Percentiles rank a stretch among this genome's conserved stretches.
Conservation (phyloP, 1,139 yeast species). For the Candida sanyaensis region DNA sequence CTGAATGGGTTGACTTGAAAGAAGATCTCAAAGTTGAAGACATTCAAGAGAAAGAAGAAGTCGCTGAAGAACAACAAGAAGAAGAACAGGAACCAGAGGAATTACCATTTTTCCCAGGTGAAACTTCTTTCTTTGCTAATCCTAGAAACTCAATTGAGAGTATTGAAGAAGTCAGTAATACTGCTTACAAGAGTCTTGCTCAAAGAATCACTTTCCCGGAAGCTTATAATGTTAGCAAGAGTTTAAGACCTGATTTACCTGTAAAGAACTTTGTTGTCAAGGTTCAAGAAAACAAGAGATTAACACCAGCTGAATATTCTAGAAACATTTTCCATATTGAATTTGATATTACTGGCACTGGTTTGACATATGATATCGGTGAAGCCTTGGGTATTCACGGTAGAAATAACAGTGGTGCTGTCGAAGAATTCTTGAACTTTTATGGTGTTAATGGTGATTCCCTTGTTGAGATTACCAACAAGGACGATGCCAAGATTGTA, state of each 20-base stretch:
- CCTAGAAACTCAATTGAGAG: constrained; percentile 37
- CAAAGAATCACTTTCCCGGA: constrained; percentile 79
- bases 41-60: constrained; percentile 19
- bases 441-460: constrained; percentile 74
- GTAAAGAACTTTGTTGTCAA: constrained; percentile 83
- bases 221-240: constrained; percentile 58
- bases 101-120: constrained; percentile 56
- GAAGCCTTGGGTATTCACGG: constrained; percentile 97
- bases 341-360: constrained; percentile 89
- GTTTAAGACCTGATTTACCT: constrained; percentile 88
- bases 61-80: constrained; percentile 21
- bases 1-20: constrained; percentile 44
- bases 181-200: constrained; percentile 57
- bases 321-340: constrained; percentile 97
- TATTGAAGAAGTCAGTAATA: constrained; percentile 41
- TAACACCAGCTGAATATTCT: constrained; percentile 88
- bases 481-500: constrained; percentile 55
- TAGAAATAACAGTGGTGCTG: constrained; percentile 68
- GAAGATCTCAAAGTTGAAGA: constrained; percentile 22
- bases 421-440: constrained; percentile 64
- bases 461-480: constrained; percentile 69
- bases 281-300: constrained; percentile 88
- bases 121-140: constrained; percentile 62
- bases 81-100: constrained; percentile 29
- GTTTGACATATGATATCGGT: constrained; percentile 88